Percentiles rank a stretch among this genome's conserved stretches.
phyloP scores from a whole-genome alignment of 208 protist genomes.

The Phytomonas francai region DNA sequence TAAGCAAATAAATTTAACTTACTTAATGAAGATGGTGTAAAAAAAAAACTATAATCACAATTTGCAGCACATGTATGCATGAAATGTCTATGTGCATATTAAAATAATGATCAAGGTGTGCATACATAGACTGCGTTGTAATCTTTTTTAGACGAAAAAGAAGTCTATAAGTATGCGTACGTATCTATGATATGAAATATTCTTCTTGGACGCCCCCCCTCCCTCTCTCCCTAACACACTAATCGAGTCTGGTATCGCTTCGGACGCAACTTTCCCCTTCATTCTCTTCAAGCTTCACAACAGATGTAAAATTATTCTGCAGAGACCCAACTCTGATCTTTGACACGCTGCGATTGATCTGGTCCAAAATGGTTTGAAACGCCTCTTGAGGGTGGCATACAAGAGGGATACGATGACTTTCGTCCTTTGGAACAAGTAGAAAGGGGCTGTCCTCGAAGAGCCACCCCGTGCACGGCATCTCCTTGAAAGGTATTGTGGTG shows the following conservation, averaged over 20 bases:
- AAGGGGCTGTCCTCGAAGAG: conserved; percentile 72
- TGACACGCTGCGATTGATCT: conserved; percentile 44
- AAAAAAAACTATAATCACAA: neutral
- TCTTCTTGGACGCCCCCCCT: neutral
- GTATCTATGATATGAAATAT: neutral
- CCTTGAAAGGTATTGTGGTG: conserved; percentile 46
- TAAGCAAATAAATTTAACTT: neutral
- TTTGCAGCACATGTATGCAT: neutral
- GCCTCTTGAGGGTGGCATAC: conserved; percentile 59
- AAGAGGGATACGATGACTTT: conserved; percentile 51
- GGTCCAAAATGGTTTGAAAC: conserved; percentile 53
- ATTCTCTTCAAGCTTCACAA: neutral
- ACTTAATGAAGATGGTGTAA: neutral
- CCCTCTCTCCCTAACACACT: neutral
- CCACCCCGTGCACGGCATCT: conserved; percentile 76
- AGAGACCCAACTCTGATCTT: conserved; percentile 1
- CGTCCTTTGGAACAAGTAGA: conserved; percentile 67
- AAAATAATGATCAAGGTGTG: neutral
- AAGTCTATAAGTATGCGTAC: neutral
- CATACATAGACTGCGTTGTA: neutral
- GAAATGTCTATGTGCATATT: neutral
- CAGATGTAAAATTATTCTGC: neutral
- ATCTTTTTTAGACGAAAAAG: neutral
- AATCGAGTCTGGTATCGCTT: neutral
- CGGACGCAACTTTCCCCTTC: conserved; percentile 7